Evolutionary conservation across 371 early-diverging fungal species (phyloP).

Genomic region (Haplosporangium sp.): DNA sequence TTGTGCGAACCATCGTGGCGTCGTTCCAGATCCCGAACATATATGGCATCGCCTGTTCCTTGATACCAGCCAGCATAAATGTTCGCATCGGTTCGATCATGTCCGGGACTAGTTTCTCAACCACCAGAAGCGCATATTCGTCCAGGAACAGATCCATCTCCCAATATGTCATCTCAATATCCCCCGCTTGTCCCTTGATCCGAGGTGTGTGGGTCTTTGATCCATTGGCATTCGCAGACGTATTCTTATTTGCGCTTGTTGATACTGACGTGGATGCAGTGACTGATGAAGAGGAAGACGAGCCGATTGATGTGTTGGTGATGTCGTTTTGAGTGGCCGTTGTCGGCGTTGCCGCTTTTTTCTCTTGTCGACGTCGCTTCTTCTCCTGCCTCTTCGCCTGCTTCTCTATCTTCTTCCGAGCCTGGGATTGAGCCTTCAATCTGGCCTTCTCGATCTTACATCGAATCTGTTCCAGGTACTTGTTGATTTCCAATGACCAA

Average conservation of each 20-base stretch:
- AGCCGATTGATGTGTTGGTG: too few species aligned
- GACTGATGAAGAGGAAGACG: too few species aligned
- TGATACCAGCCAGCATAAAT: too few species aligned
- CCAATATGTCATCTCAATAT: background rate
- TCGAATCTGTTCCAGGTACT: background rate
- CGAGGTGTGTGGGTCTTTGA: background rate
- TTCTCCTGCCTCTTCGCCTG: background rate
- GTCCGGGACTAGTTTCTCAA: too few species aligned
- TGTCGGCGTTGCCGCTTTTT: background rate
- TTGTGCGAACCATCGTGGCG: too few species aligned
- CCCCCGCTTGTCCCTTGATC: background rate
- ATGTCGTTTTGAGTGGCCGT: too few species aligned
- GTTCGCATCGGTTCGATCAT: too few species aligned
- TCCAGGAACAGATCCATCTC: slow-evolving; percentile 21
- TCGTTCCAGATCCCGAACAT: too few species aligned
- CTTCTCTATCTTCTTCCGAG: background rate
- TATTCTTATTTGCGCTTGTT: too few species aligned
- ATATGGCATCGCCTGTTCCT: too few species aligned
- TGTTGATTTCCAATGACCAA: slow-evolving; percentile 2
- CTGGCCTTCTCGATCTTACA: background rate
- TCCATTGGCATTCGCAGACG: background rate
- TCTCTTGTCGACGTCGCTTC: background rate
- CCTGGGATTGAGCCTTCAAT: background rate
- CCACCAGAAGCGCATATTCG: slow-evolving; percentile 4
- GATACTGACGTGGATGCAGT: too few species aligned